phyloP scores from a whole-genome alignment of 2,329 filamentous ascomycete genomes.

The Boeremia exigua region DNA sequence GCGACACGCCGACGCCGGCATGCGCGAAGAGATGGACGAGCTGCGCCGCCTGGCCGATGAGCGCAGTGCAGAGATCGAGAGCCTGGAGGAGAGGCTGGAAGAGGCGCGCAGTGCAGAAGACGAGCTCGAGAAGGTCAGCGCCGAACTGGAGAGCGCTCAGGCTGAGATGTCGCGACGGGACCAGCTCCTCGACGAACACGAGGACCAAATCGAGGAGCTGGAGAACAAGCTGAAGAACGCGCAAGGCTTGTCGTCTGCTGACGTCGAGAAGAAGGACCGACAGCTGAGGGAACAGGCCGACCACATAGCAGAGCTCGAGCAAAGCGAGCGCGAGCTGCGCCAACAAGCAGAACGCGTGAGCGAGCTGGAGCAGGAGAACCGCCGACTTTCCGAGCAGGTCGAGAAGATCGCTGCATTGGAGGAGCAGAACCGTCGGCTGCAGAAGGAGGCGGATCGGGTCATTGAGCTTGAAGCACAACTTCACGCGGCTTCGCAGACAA shows the following conservation, averaged over 20 bases:
- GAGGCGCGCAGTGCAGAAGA: slow-evolving; percentile 39
- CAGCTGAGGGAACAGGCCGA: slow-evolving; percentile 38
- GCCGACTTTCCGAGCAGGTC: slow-evolving; percentile 36
- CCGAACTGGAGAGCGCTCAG: slow-evolving; percentile 44
- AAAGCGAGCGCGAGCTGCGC: slow-evolving; percentile 10
- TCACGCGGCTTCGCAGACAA: slow-evolving; percentile 31
- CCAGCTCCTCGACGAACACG: slow-evolving; percentile 45
- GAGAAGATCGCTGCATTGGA: slow-evolving; percentile 37
- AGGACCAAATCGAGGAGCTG: slow-evolving; percentile 46
- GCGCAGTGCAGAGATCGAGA: slow-evolving; percentile 45
- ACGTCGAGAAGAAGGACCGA: slow-evolving; percentile 41
- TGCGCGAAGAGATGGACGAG: slow-evolving; percentile 66
- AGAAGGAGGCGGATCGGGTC: slow-evolving; percentile 21
- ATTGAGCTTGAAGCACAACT: slow-evolving; percentile 30
- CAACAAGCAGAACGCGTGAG: slow-evolving; percentile 12
- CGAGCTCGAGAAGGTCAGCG: slow-evolving; percentile 45
- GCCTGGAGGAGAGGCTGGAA: slow-evolving; percentile 44
- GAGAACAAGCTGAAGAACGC: slow-evolving; percentile 39
- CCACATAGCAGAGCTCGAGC: slow-evolving; percentile 33
- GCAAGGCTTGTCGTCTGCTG: slow-evolving; percentile 37
- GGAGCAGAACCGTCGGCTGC: slow-evolving; percentile 31
- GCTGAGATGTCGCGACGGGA: slow-evolving; percentile 45
- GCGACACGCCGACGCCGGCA: slow-evolving; percentile 73
- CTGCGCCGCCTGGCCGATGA: slow-evolving; percentile 54
- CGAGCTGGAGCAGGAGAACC: slow-evolving; percentile 41